A percentile compares a stretch with the other conserved stretches of the same genome.
Conservation (phyloP, 805 yeast genomes). For the Debaryomyces maramus region DNA sequence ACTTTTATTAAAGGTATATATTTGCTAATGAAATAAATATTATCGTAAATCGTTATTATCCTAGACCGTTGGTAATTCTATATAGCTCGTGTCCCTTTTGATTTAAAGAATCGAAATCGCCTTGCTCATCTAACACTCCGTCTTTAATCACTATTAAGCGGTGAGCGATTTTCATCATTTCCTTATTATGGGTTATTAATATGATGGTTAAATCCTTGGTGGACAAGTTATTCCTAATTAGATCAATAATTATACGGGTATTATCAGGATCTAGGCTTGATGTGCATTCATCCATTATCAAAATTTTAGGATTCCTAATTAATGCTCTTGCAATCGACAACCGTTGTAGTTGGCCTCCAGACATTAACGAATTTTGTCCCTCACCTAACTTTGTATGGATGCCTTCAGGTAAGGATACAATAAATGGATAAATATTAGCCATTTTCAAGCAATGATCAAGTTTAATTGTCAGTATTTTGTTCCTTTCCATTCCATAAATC, state of each 20-base stretch:
- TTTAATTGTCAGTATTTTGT: conserved; percentile 21
- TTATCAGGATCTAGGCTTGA: conserved; percentile 78
- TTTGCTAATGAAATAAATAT: neutral
- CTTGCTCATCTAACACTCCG: conserved; percentile 52
- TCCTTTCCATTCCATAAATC: conserved; percentile 51
- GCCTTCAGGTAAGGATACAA: conserved; percentile 54
- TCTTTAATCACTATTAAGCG: conserved; percentile 47
- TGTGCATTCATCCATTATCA: conserved; percentile 88
- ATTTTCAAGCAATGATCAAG: conserved; percentile 40
- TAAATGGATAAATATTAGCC: conserved; percentile 56
- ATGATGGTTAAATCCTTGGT: conserved; percentile 42
- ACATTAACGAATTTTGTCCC: conserved; percentile 46
- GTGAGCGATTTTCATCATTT: conserved; percentile 61
- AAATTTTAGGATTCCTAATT: conserved; percentile 58
- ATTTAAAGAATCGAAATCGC: conserved; percentile 30
- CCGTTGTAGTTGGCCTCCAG: conserved; percentile 92
- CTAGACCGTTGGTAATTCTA: conserved; percentile 5
- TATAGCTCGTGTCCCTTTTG: conserved; percentile 24
- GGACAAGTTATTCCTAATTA: conserved; percentile 42
- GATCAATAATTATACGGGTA: conserved; percentile 46
- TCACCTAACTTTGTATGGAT: conserved; percentile 56
- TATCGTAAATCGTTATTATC: neutral
- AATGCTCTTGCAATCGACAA: conserved; percentile 82
- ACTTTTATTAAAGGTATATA: neutral
- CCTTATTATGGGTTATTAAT: conserved; percentile 72